Conservation (phyloP, 2,329 filamentous ascomycete species). For the Aspergillus fumigatiaffinis region DNA sequence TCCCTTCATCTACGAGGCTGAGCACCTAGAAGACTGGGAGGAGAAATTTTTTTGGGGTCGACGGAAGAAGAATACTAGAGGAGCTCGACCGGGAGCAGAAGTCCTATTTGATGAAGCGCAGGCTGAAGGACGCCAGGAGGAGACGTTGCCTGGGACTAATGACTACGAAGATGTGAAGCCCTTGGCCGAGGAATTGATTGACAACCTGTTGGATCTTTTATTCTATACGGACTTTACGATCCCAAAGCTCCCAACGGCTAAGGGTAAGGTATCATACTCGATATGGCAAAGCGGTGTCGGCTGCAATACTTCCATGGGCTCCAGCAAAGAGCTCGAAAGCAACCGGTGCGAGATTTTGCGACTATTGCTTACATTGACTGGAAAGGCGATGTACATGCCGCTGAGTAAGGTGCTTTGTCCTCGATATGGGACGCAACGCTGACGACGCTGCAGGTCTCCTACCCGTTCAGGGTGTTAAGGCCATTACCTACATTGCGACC, state of each 20-base stretch:
- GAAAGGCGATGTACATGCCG: conserved; percentile 91
- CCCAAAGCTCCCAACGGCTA: conserved; percentile 65
- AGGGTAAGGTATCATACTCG: conserved; percentile 79
- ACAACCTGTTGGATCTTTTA: conserved; percentile 80
- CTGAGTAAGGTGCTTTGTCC: conserved; percentile 50
- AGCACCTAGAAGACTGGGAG: conserved; percentile 79
- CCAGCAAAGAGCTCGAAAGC: conserved; percentile 87
- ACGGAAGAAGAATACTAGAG: conserved; percentile 67
- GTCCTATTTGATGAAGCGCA: conserved; percentile 78
- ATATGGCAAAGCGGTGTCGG: conserved; percentile 99
- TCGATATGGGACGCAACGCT: conserved; percentile 1
- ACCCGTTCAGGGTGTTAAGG: conserved; percentile 75
- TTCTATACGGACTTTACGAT: conserved; percentile 91
- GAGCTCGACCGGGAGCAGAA: conserved; percentile 63
- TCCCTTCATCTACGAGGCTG: conserved; percentile 88
- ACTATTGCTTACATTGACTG: conserved; percentile 77
- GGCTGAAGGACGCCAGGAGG: conserved; percentile 49
- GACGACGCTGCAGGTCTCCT: conserved; percentile 50
- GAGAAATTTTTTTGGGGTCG: conserved; percentile 87
- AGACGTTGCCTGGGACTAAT: conserved; percentile 43
- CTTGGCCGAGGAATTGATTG: conserved; percentile 86
- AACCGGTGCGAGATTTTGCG: conserved; percentile 88
- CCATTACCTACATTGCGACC: conserved; percentile 84
- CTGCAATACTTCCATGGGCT: conserved; percentile 82
- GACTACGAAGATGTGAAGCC: conserved; percentile 81